Evolutionary conservation across 768 basidiomycete genomes (phyloP), one percentile per base, ranked within the genome.

Genomic region (Hygrophoropsis aurantiaca): DNA sequence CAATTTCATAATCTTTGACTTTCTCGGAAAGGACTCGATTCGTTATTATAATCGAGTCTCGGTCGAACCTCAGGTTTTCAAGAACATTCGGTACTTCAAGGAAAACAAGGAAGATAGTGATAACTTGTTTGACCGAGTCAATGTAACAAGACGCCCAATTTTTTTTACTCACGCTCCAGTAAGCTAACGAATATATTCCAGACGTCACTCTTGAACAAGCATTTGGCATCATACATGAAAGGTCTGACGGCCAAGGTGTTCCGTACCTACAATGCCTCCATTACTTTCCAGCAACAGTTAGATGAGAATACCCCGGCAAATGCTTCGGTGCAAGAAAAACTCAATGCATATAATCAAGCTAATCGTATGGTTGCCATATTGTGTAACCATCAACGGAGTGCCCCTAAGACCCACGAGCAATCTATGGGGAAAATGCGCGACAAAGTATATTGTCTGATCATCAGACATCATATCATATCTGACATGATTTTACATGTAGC

Each of bases 231-330:
- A 23, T 93, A 95, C 66, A 99, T 98, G 97, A 90, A 94, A 52
- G 97, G 97, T 15, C 78, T 99, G 21, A 95, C 97, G 0, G 97
- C 97, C 48, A 99, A 99, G 66, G 97, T 99, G 21, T 99, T 99
- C 78, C 95, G 97, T 92, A 99, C 97, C 42, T 99, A 90, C 74
- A 99, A 99, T 60, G 97, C 97, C 19, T 98, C 97, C 20, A 84
- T 82, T 62, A 97, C 95, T 2, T 97, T 98, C 75, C 93, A 98
- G 63, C 76, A 88, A 37, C 84, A 95, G 52, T 73, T 98, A 50
- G 90, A 94, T 56, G 77, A 84, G 52, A 80, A 81, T 44, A 86
- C 79, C 7, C 83, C 81, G 3, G 73, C 75, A 55, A 73, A 82
- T 55, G 85, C 81, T 1, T 85, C 88, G 2, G 74, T 91, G n/a